These are phyloP conservation scores for Teratosphaeria viscida DNA, from an alignment of 2,329 filamentous ascomycete species.

Conservation along the genomic window DNA sequence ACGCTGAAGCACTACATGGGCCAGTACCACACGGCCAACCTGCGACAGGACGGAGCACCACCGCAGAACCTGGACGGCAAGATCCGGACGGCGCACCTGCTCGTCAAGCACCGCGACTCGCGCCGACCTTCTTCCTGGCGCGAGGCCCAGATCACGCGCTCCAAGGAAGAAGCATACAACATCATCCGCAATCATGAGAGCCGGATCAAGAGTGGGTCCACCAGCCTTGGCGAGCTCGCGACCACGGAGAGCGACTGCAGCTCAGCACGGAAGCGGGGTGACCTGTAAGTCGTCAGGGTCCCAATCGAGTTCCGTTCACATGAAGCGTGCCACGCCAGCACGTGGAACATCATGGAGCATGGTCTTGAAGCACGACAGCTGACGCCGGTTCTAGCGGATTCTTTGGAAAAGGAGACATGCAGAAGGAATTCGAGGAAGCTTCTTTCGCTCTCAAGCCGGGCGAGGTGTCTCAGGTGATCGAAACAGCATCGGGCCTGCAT, in stretches of 20 bases:
- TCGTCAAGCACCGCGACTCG: conserved; percentile 87
- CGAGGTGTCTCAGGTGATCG: conserved; percentile 75
- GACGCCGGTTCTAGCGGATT: conserved; percentile 52
- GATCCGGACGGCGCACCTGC: conserved; percentile 83
- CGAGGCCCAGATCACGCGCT: conserved; percentile 76
- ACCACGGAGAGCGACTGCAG: conserved; percentile 88
- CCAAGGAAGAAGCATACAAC: conserved; percentile 72
- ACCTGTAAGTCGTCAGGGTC: conserved; percentile 49
- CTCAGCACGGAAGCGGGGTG: conserved; percentile 85
- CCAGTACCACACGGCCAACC: conserved; percentile 55
- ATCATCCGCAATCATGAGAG: conserved; percentile 68
- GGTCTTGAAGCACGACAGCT: conserved; percentile 5
- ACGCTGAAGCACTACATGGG: conserved; percentile 94
- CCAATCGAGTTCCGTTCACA: background rate
- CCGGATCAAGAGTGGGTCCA: conserved; percentile 61
- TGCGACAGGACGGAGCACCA: conserved; percentile 24
- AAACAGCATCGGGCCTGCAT: conserved; percentile 89
- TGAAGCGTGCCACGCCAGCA: background rate
- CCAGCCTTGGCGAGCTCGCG: conserved; percentile 70
- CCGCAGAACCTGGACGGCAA: conserved; percentile 51
- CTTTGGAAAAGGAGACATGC: conserved; percentile 93
- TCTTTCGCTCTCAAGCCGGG: conserved; percentile 82
- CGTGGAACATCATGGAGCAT: background rate
- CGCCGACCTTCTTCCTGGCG: conserved; percentile 87
- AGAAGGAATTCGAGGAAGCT: conserved; percentile 95